A percentile compares a stretch with the other conserved stretches of the same genome.
phyloP scores from a whole-genome alignment of 2,329 filamentous ascomycete genomes.

The Hymenoscyphus salicellus region DNA sequence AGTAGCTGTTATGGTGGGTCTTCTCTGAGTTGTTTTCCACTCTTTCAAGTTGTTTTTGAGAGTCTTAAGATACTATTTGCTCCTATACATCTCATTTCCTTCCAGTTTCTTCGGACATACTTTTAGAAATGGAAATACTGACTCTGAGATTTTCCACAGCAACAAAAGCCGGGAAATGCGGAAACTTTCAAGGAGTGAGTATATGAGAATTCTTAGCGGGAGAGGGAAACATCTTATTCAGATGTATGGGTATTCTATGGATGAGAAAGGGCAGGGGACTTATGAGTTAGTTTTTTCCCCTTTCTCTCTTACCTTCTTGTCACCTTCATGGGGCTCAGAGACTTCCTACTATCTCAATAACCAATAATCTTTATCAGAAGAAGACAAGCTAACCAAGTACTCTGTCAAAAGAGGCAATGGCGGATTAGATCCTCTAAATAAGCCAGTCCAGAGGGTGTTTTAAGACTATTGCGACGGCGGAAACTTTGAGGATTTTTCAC shows the following conservation, averaged over 20 bases:
- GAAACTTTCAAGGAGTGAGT: not conserved
- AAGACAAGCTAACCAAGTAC: not conserved
- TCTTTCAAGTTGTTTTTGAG: no score
- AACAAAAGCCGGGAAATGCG: not conserved
- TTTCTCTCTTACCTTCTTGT: not conserved
- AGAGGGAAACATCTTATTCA: not conserved
- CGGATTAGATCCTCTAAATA: not conserved
- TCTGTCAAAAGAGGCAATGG: not conserved
- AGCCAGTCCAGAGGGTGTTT: not conserved
- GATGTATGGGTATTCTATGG: not conserved
- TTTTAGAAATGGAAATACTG: no score
- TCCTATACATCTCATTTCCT: no score
- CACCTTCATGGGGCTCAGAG: no score
- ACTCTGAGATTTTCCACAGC: not conserved
- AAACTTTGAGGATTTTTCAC: not conserved
- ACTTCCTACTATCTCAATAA: no score
- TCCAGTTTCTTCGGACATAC: no score
- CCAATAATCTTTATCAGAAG: not conserved
- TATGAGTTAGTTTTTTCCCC: not conserved
- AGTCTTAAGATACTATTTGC: no score
- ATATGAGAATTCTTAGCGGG: not conserved
- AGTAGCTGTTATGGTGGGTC: not conserved
- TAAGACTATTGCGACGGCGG: not conserved
- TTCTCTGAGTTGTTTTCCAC: no score
- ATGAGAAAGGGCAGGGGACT: not conserved